These are phyloP conservation scores for Ramaria sp. DNA, from an alignment of 768 basidiomycete species.

Conservation along the genomic window DNA sequence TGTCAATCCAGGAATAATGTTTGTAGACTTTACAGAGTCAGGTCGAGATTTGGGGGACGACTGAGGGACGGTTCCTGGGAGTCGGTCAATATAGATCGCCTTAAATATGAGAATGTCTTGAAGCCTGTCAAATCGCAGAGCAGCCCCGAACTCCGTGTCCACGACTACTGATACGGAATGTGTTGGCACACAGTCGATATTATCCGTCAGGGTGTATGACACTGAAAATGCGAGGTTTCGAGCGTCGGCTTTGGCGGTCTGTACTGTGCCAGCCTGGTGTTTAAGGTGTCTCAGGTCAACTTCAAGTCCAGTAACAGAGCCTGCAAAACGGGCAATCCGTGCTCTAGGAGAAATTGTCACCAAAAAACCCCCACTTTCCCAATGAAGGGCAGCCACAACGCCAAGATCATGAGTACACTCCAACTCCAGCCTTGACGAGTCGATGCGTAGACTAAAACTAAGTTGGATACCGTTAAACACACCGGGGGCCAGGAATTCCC, in stretches of 20 bases:
- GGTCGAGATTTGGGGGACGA: background rate
- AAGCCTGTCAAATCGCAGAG: constrained; percentile 71
- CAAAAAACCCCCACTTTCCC: constrained; percentile 92
- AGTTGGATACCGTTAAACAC: constrained; percentile 49
- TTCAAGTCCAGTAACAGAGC: constrained; percentile 72
- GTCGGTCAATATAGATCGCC: constrained; percentile 86
- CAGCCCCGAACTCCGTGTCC: constrained; percentile 79
- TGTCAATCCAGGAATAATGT: constrained; percentile 35
- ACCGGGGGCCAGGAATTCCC: constrained; percentile 8
- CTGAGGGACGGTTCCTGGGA: constrained; percentile 32
- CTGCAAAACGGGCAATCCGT: constrained; percentile 62
- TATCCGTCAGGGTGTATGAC: constrained; percentile 46
- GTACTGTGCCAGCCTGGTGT: constrained; percentile 46
- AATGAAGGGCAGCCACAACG: constrained; percentile 78
- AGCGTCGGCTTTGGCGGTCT: constrained; percentile 70
- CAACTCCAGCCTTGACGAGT: constrained; percentile 76
- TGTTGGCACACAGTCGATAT: constrained; percentile 23
- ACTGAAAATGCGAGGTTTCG: constrained; percentile 75
- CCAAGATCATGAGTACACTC: constrained; percentile 89
- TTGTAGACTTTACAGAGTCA: background rate
- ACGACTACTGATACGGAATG: constrained; percentile 62
- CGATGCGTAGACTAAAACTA: constrained; percentile 83
- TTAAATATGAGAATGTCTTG: constrained; percentile 94
- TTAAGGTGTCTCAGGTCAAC: constrained; percentile 59
- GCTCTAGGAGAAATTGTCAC: constrained; percentile 67